Percentiles rank a stretch among this genome's conserved stretches.
phyloP scores from a whole-genome alignment of 495 filamentous ascomycete genomes.

The Aspergillus indologenus region DNA sequence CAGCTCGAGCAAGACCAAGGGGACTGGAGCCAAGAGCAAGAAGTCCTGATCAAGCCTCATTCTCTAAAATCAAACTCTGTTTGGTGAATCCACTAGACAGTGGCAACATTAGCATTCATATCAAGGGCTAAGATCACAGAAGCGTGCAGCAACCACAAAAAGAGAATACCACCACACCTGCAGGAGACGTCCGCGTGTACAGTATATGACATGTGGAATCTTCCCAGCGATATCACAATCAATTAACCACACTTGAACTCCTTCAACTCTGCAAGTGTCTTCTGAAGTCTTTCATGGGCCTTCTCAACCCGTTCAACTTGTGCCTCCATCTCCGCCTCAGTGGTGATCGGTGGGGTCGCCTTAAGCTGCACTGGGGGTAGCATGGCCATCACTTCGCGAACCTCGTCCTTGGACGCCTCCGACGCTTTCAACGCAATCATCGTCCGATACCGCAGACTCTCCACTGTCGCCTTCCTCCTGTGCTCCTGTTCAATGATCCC shows the following conservation, averaged over 20 bases:
- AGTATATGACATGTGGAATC: not conserved
- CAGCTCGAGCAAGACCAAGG: constrained; percentile 36
- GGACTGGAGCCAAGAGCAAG: constrained; percentile 31
- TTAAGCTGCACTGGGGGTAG: constrained; percentile 1
- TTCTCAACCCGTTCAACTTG: constrained; percentile 7
- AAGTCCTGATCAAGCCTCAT: constrained; percentile 24
- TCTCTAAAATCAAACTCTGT: not conserved
- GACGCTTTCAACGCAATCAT: constrained; percentile 7
- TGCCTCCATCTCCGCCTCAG: not conserved
- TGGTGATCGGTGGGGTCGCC: not conserved
- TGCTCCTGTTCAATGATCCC: constrained; percentile 7
- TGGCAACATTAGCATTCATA: not conserved
- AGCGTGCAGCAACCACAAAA: not conserved
- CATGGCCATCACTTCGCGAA: not conserved
- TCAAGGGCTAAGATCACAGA: not conserved
- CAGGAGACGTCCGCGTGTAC: not conserved
- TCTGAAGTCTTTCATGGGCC: constrained; percentile 12
- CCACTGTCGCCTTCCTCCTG: constrained; percentile 7
- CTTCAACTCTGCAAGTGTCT: constrained; percentile 3
- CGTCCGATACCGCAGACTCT: constrained; percentile 8
- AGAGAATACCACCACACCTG: not conserved
- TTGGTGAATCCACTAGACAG: not conserved
- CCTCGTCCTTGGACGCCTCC: constrained; percentile 11
- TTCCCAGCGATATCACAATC: not conserved
- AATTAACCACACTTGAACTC: not conserved